These are phyloP conservation scores for Bipolaris sorokiniana DNA, from an alignment of 2,329 filamentous ascomycete species.

Conservation along the genomic window DNA sequence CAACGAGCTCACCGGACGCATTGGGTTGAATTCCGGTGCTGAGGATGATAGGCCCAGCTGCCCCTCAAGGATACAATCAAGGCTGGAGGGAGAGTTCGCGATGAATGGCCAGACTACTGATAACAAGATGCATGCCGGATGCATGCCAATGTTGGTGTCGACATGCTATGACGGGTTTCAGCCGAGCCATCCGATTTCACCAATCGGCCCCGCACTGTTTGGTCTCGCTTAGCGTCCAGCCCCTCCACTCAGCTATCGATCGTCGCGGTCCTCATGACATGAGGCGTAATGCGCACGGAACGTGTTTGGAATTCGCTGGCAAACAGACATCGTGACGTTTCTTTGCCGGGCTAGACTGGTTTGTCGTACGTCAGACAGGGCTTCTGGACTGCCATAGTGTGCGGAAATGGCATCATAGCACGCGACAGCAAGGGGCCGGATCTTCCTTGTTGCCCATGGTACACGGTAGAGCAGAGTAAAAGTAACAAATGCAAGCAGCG, in stretches of 20 bases:
- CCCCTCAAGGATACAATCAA: neutral
- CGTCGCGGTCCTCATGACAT: constrained; percentile 35
- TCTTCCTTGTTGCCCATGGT: constrained; percentile 7
- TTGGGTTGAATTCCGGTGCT: constrained; percentile 1
- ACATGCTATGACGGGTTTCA: constrained; percentile 16
- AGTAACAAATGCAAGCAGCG: neutral
- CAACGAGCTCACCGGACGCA: neutral
- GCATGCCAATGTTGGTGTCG: constrained; percentile 5
- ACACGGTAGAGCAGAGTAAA: neutral
- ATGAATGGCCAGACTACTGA: constrained; percentile 12
- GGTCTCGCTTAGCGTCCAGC: constrained; percentile 14
- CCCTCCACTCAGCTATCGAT: constrained; percentile 28
- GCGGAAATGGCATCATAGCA: constrained; percentile 32
- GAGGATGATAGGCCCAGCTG: constrained; percentile 1
- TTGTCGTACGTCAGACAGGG: constrained; percentile 33
- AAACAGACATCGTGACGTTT: constrained; percentile 39
- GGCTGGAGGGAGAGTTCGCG: constrained; percentile 3
- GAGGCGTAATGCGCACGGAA: constrained; percentile 22
- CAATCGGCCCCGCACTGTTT: constrained; percentile 26
- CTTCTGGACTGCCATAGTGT: constrained; percentile 18
- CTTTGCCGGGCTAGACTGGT: constrained; percentile 6
- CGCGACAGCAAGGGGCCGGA: constrained; percentile 3
- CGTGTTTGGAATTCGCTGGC: constrained; percentile 21
- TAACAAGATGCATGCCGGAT: constrained; percentile 6
- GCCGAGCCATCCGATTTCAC: constrained; percentile 31